Conservation (phyloP, 805 yeast genomes). For the Ogataea paraovalis region DNA sequence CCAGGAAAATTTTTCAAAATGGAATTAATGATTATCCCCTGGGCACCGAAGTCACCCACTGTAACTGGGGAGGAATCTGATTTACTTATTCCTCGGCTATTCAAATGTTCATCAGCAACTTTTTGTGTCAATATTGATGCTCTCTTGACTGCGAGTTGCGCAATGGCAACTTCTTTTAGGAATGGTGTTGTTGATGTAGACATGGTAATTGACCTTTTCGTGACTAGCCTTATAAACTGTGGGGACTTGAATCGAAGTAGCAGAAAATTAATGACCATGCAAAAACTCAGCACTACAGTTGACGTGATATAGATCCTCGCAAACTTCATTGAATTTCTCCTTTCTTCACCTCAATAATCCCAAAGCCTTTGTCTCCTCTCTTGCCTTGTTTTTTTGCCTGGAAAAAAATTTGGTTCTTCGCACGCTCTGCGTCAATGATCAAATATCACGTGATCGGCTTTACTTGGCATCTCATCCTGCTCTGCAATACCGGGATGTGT, state of each 20-base stretch:
- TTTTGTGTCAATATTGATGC: constrained; percentile 74
- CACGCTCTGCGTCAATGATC: not conserved
- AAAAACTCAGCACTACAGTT: not conserved
- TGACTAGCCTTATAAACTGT: not conserved
- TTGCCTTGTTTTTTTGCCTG: too few species aligned
- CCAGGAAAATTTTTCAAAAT: constrained; percentile 72
- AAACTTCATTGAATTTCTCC: not conserved
- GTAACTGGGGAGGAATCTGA: constrained; percentile 94
- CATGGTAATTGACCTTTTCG: not conserved
- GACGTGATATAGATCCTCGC: not conserved
- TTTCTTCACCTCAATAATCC: too few species aligned
- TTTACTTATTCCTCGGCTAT: constrained; percentile 60
- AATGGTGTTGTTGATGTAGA: constrained; percentile 30
- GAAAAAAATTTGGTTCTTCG: not conserved
- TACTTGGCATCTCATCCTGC: too few species aligned
- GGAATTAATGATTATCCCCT: constrained; percentile 86
- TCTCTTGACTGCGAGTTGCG: constrained; percentile 84
- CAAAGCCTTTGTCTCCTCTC: too few species aligned
- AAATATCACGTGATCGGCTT: not conserved
- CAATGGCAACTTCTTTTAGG: constrained; percentile 68
- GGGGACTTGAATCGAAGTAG: not conserved
- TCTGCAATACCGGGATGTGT: too few species aligned
- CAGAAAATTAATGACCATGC: not conserved
- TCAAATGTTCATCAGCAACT: constrained; percentile 53
- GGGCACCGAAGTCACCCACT: constrained; percentile 94